A percentile compares a stretch with the other conserved stretches of the same genome.
Conservation (phyloP, 2,329 filamentous ascomycete species). For the Colletotrichum phormii region DNA sequence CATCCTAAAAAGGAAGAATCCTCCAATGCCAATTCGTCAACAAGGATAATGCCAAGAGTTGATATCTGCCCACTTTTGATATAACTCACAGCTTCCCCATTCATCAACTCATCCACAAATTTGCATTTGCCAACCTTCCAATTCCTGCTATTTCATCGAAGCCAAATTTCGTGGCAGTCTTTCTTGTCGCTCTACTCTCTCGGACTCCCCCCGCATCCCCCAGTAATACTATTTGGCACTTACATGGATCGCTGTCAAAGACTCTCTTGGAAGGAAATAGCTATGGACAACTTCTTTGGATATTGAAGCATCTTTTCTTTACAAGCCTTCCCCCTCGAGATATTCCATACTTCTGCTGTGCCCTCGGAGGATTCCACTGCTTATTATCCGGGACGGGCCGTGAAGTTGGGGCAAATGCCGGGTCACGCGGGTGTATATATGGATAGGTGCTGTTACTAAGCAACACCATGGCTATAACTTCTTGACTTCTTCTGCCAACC, state of each 20-base stretch:
- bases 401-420: background rate
- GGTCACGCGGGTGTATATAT: background rate
- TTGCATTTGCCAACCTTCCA: background rate
- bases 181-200: background rate
- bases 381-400: background rate
- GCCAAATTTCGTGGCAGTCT: no score
- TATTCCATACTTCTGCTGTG: background rate
- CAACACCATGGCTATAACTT: background rate
- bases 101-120: background rate
- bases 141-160: no score
- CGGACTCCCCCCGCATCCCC: background rate
- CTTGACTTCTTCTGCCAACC: background rate
- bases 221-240: background rate
- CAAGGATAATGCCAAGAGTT: background rate
- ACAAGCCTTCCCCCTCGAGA: background rate
- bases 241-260: background rate
- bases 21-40: background rate
- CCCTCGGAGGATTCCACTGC: background rate
- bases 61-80: background rate
- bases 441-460: background rate
- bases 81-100: background rate
- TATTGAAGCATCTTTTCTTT: background rate
- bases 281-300: background rate
- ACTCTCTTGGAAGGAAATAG: background rate
- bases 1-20: background rate